Evolutionary conservation across 371 early-diverging fungal species (phyloP).

Genomic region (Blakeslea trispora): DNA sequence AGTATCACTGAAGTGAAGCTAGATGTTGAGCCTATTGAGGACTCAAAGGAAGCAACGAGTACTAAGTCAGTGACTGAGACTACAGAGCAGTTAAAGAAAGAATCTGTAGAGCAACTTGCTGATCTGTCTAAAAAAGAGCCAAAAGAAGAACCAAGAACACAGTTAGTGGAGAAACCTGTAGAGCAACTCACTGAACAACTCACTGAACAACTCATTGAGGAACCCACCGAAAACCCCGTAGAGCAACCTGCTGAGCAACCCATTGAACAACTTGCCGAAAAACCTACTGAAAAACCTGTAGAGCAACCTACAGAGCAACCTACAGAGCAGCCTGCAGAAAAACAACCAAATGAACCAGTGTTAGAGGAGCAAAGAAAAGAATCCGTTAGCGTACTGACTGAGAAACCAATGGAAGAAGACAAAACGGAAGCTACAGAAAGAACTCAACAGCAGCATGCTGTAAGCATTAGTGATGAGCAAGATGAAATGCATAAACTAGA

Average conservation of each 20-base stretch:
- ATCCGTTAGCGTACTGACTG: too few relatives aligned
- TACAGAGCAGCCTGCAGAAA: neutral
- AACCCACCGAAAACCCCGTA: neutral
- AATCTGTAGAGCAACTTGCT: too few relatives aligned
- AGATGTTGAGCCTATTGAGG: too few relatives aligned
- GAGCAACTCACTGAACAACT: neutral
- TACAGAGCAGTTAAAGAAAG: constrained; percentile 3
- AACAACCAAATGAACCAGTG: neutral
- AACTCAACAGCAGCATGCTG: too few relatives aligned
- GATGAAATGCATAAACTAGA: constrained; percentile 10
- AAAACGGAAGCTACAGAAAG: neutral
- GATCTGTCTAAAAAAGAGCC: too few relatives aligned
- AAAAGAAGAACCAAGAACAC: too few relatives aligned
- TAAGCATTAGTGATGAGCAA: too few relatives aligned
- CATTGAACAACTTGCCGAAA: neutral
- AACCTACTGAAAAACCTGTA: neutral
- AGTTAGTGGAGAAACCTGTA: too few relatives aligned
- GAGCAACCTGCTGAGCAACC: neutral
- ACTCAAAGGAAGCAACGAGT: too few relatives aligned
- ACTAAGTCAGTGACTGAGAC: too few relatives aligned
- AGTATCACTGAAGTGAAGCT: too few relatives aligned
- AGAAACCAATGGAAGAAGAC: neutral
- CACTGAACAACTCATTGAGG: constrained; percentile 1
- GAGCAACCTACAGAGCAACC: neutral
- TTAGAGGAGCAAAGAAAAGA: neutral